These are phyloP conservation scores for Anthoceros angustus DNA, from an alignment of 225 moss, liverwort and hornwort genomes.

Conservation along the genomic window DNA sequence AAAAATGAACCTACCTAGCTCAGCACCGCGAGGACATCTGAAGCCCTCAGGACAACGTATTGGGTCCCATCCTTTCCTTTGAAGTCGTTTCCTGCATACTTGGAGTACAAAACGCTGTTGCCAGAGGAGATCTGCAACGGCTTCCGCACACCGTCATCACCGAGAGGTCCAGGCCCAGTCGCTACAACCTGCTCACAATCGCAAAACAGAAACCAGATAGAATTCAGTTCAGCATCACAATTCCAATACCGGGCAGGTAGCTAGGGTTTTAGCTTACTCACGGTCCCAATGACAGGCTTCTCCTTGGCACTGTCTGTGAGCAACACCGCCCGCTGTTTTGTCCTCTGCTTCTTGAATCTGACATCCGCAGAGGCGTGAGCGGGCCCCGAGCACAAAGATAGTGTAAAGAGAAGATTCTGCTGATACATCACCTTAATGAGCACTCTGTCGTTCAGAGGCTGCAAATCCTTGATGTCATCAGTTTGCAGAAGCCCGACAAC, in stretches of 20 bases:
- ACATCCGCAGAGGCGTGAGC: not conserved
- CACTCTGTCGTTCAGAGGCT: conserved; percentile 76
- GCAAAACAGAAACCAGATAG: not conserved
- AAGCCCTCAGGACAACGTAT: conserved; percentile 65
- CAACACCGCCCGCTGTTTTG: conserved; percentile 77
- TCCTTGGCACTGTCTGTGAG: conserved; percentile 95
- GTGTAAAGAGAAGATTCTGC: not conserved
- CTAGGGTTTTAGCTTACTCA: not conserved
- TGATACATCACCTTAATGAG: conserved; percentile 25
- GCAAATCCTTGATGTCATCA: conserved; percentile 70
- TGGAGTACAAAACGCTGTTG: conserved; percentile 77
- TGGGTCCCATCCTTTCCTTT: conserved; percentile 67
- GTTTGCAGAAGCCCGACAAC: conserved; percentile 54
- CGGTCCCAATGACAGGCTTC: conserved; percentile 80
- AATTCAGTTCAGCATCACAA: too few species aligned
- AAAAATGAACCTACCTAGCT: conserved; percentile 14
- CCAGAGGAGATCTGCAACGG: conserved; percentile 53
- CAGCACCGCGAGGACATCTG: conserved; percentile 74
- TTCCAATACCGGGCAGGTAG: too few species aligned
- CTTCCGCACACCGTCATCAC: conserved; percentile 77
- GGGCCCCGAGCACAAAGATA: not conserved
- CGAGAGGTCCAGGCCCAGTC: conserved; percentile 48
- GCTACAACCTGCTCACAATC: conserved; percentile 24
- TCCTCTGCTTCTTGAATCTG: conserved; percentile 59
- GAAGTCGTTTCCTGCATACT: conserved; percentile 90